Evolutionary conservation across 768 basidiomycete species (phyloP).

Genomic region (Lentinula raphanica): DNA sequence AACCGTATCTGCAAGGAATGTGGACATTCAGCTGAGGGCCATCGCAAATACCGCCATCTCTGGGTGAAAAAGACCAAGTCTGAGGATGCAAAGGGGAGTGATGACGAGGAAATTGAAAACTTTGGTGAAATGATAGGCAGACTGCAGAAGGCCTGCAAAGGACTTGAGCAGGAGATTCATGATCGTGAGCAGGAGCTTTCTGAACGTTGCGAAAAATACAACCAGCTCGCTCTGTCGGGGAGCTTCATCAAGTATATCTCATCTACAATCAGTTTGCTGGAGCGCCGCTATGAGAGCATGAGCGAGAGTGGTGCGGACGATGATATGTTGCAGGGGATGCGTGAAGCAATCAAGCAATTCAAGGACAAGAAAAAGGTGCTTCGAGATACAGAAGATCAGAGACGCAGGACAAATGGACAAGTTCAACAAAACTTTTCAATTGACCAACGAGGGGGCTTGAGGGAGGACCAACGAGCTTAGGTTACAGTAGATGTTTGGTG

Average conservation of each 20-base stretch:
- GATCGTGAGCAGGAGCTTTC: slow-evolving; percentile 5
- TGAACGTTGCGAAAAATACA: slow-evolving; percentile 6
- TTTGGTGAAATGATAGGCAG: neutral
- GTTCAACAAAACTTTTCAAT: too few relatives aligned
- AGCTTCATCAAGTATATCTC: slow-evolving; percentile 11
- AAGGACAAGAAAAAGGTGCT: slow-evolving; percentile 7
- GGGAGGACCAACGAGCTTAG: too few relatives aligned
- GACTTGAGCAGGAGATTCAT: neutral
- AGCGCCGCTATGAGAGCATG: slow-evolving; percentile 7
- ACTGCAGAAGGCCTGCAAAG: neutral
- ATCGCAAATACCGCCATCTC: slow-evolving; percentile 10
- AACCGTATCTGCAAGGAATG: slow-evolving; percentile 6
- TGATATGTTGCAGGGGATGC: slow-evolving; percentile 6
- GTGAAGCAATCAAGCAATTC: slow-evolving; percentile 6
- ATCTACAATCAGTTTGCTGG: slow-evolving; percentile 9
- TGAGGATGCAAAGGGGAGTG: slow-evolving; percentile 10
- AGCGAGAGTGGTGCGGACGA: neutral
- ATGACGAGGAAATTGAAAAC: neutral
- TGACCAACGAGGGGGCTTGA: too few relatives aligned
- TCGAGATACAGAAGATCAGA: neutral
- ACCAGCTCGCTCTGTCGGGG: slow-evolving; percentile 11
- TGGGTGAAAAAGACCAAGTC: slow-evolving; percentile 11
- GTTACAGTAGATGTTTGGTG: too few relatives aligned
- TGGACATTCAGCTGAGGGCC: slow-evolving; percentile 9
- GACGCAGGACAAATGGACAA: too few relatives aligned